Evolutionary conservation across 768 basidiomycete genomes (phyloP), one percentile per base, ranked within the genome.

Genomic region (Pulveroboletus ravenelii): DNA sequence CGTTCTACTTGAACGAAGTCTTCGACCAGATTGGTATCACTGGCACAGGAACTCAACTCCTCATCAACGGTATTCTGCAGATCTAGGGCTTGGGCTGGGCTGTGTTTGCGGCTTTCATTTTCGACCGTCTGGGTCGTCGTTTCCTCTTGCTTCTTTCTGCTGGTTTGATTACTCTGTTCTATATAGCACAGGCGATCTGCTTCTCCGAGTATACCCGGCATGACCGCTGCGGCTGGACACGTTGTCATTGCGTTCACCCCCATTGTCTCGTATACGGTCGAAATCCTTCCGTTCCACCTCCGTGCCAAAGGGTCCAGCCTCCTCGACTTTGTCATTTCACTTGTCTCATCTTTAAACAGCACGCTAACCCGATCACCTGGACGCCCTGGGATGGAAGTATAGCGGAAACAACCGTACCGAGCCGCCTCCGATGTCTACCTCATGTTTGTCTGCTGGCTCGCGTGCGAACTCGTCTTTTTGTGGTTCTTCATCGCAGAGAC

Each of bases 221-320:
- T 18, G 62, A 62, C 64, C 37, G 8, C 58, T 13, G 62, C 63
- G 5, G 81, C 85, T 8, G 83, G 80, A 6, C 81, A 89, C 59
- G 77, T 85, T 18, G 80, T 89, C 68, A 85, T 93, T 51, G 87
- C 80, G 3, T 86, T 89, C 72, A 87, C 92, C 9, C 84, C 93
- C 52, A 85, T 91, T 57, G 84, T 92, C 49, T 80, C 85, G 0
- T 93, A 93, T 73, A 88, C 89, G 39, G 78, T 93, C 55, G 93
- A 95, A 69, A 93, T 94, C 69, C 72, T 93, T 93, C 50, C 89
- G 91, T 66, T 89, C 89, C 57, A 93, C 72, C 93, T 93, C 50
- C 89, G 91, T 66, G 89, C 89, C 57, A 93, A 91, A 75, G 89
- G 90, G 47, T 84, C 89, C 74, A 86, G 78, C 56, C 61, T 92